Percentiles rank a stretch among this genome's conserved stretches.
phyloP scores from a whole-genome alignment of 163 green algal genomes.

The Coccomyxa subellipsoidea region DNA sequence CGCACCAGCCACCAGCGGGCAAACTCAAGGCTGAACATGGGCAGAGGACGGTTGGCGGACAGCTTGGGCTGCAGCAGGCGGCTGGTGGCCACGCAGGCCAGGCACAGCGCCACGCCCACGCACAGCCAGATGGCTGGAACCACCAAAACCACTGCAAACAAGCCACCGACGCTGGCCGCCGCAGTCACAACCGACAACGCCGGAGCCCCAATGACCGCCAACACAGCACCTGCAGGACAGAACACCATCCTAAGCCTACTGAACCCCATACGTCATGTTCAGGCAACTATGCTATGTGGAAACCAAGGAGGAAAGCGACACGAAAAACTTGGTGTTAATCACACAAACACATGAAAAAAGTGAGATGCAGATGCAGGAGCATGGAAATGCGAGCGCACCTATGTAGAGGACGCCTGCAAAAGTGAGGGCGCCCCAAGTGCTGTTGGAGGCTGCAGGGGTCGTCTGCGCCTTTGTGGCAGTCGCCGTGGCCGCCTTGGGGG shows the following conservation, averaged over 20 bases:
- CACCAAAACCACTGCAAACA: not conserved
- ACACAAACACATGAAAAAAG: too few relatives aligned
- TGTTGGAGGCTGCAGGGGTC: not conserved
- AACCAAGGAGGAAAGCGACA: too few relatives aligned
- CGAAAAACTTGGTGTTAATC: too few relatives aligned
- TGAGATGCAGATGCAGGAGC: too few relatives aligned
- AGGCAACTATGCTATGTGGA: too few relatives aligned
- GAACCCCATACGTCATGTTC: too few relatives aligned
- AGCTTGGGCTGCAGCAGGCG: slow-evolving; percentile 3
- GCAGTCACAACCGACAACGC: not conserved
- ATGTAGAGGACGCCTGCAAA: not conserved
- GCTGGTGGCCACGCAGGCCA: slow-evolving; percentile 1
- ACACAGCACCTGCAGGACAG: slow-evolving; percentile 7
- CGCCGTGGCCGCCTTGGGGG: not conserved
- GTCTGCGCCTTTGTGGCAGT: not conserved
- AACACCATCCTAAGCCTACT: too few relatives aligned
- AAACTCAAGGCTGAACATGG: slow-evolving; percentile 10
- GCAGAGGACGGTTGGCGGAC: not conserved
- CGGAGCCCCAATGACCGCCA: not conserved
- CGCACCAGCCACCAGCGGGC: slow-evolving; percentile 10
- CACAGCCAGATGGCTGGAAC: slow-evolving; percentile 8
- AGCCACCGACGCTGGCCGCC: not conserved
- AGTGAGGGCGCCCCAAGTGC: not conserved
- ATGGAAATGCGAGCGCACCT: too few relatives aligned
- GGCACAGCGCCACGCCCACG: not conserved